Conservation (phyloP, 805 yeast genomes). For the Ogataea angusta region DNA sequence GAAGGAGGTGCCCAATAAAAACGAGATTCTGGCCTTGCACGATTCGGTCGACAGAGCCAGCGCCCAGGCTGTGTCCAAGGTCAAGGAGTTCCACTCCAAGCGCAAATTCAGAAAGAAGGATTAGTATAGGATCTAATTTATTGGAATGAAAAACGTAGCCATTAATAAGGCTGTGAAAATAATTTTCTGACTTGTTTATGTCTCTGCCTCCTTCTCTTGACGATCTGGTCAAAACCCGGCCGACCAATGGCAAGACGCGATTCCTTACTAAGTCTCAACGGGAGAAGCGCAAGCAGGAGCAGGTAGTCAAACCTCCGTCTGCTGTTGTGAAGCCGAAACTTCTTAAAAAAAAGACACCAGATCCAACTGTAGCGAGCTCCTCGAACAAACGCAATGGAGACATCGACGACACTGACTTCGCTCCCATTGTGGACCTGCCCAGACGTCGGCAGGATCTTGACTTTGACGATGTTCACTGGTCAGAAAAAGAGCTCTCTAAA, state of each 20-base stretch:
- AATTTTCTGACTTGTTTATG: not conserved
- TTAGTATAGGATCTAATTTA: not conserved
- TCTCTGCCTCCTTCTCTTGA: constrained; percentile 12
- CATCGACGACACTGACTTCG: constrained; percentile 31
- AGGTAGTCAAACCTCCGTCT: not conserved
- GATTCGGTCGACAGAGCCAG: constrained; percentile 89
- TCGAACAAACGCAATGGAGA: not conserved
- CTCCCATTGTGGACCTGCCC: constrained; percentile 36
- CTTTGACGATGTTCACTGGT: constrained; percentile 52
- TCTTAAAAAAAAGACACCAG: not conserved
- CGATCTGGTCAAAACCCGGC: constrained; percentile 28
- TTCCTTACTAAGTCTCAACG: constrained; percentile 50
- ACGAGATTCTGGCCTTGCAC: constrained; percentile 71
- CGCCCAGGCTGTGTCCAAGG: constrained; percentile 81
- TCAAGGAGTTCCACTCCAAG: constrained; percentile 57
- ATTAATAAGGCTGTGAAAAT: not conserved
- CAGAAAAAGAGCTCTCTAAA: constrained; percentile 52
- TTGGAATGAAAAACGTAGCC: not conserved
- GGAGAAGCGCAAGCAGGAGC: constrained; percentile 22
- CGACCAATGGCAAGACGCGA: constrained; percentile 12
- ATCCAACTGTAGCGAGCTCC: not conserved
- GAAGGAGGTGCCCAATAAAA: constrained; percentile 75
- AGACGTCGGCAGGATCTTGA: constrained; percentile 19
- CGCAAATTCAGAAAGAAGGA: constrained; percentile 19
- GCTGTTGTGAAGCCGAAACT: not conserved